phyloP scores from a whole-genome alignment of 2,329 filamentous ascomycete species.

The Orbilia javanica region DNA sequence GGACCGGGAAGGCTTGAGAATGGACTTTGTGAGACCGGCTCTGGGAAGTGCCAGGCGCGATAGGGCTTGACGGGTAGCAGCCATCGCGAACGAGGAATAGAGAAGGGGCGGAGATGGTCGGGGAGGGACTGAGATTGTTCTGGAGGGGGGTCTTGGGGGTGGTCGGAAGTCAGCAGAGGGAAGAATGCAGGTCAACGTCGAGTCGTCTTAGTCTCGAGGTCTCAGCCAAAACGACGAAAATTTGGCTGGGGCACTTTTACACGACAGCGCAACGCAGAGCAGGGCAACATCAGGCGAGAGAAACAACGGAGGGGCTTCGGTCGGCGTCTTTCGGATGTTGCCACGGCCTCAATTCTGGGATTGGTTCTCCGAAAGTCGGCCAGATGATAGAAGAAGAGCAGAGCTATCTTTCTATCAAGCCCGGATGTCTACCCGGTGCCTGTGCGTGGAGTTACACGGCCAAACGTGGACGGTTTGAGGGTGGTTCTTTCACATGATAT shows the following conservation, averaged over 20 bases:
- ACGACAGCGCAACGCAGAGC: constrained; percentile 47
- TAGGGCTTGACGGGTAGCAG: constrained; percentile 62
- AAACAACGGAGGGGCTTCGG: neutral
- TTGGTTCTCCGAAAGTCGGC: neutral
- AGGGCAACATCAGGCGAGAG: constrained; percentile 34
- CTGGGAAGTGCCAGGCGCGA: constrained; percentile 59
- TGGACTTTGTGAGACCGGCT: constrained; percentile 60
- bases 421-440: neutral
- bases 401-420: neutral
- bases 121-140: constrained; percentile 2
- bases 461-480: neutral
- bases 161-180: neutral
- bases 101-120: constrained; percentile 33
- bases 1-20: constrained; percentile 50
- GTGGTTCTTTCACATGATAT: constrained; percentile 55
- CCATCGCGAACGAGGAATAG: constrained; percentile 60
- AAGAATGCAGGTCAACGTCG: neutral
- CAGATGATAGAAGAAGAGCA: neutral
- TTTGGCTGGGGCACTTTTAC: constrained; percentile 56
- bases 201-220: constrained; percentile 16
- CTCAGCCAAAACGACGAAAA: constrained; percentile 51
- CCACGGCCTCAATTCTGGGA: neutral
- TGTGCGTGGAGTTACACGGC: neutral
- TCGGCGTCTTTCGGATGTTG: constrained; percentile 16
- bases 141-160: neutral